Evolutionary conservation across 208 protist species (phyloP), one percentile per base, ranked within the genome.

Genomic region (Trypanosoma cruzi): DNA sequence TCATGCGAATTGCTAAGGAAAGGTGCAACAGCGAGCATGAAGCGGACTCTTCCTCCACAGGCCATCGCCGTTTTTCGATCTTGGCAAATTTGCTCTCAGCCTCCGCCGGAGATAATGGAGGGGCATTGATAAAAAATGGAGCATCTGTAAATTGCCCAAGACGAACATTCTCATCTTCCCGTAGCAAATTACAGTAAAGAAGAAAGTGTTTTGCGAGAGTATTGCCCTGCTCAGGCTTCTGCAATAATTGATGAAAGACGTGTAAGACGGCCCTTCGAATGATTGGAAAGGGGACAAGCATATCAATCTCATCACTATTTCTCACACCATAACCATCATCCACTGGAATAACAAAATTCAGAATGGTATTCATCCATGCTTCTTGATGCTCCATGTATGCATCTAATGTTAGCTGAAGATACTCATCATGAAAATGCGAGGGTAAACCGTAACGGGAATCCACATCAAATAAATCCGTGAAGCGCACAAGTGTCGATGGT

Each of bases 361-460:
- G 70, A 6, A 94, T 64, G 29, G 77, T 58, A 40, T 85, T 75
- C 78, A 93, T 88, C 20, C 81, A 71, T 29, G 79, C 81, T 31
- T 80, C 69, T 62, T 94, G 91, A 60, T 94, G 88, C 70, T 88
- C 80, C 42, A 84, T 73, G 42, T 83, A 85, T 34, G 79, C 62
- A 34, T 96, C 88, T 3, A 96, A 71, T 11, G 77, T 84, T 3
- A 93, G 63, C 48, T 68, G 80, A 11, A 96, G 81, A 56, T 89
- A 89, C 63, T 90, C 85, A 68, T 93, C 78, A 78, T 94, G 89
- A 49, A 96, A 86, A 64, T 96, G 91, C 3, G 78, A 81, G 32
- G 86, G 81, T 11, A 73, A 67, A 57, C 79, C 77, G 13, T 80
- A 82, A 36, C 80, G 74, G 0, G 75, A 24, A 68, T 96, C 85